Evolutionary conservation across 148 eudicot genomes (phyloP).

Genomic region (Salicornia ramosissima): DNA sequence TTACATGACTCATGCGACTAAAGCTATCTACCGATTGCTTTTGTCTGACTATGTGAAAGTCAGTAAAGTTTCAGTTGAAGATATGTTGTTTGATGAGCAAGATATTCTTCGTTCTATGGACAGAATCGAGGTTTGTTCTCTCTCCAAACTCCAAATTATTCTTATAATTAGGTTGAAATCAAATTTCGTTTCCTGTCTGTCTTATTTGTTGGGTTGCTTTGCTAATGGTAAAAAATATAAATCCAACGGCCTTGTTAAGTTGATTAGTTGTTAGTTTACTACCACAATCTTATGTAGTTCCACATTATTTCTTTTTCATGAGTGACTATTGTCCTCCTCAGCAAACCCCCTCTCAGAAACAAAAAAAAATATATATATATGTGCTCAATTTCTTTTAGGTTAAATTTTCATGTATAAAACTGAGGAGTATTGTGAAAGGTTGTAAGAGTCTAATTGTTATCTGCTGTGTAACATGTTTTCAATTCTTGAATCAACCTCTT

Average conservation of each 20-base stretch:
- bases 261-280: too few species aligned
- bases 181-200: neutral
- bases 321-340: too few species aligned
- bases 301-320: too few species aligned
- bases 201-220: neutral
- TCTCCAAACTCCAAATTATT: neutral
- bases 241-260: neutral
- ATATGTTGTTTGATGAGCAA: constrained; percentile 88
- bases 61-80: constrained; percentile 96
- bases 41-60: constrained; percentile 94
- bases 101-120: constrained; percentile 97
- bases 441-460: too few species aligned
- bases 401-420: too few species aligned
- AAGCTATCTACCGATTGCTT: constrained; percentile 87
- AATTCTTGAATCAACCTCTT: too few species aligned
- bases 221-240: neutral
- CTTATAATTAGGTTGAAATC: neutral
- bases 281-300: too few species aligned
- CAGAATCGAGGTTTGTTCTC: constrained; percentile 62
- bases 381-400: too few species aligned
- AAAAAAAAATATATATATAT: too few species aligned
- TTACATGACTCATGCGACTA: constrained; percentile 97
- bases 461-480: too few species aligned
- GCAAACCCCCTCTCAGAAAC: too few species aligned
- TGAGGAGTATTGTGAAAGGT: too few species aligned